These are phyloP conservation scores for Solanum hybrid DNA, from an alignment of 305 asterid genomes.

Conservation along the genomic window DNA sequence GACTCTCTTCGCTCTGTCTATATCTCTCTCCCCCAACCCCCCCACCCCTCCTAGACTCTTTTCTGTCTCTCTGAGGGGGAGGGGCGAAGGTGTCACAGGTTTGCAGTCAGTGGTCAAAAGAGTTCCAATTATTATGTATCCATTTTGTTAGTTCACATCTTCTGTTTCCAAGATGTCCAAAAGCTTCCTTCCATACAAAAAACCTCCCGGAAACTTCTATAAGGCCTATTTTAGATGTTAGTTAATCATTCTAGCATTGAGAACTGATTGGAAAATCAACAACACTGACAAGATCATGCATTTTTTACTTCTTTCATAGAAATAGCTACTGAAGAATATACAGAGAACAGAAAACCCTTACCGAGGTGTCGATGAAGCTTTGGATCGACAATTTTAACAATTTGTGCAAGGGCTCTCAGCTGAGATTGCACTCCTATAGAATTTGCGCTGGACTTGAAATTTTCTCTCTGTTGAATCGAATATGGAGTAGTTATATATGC, in stretches of 20 bases:
- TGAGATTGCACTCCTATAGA: constrained; percentile 93
- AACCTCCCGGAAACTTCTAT: background rate
- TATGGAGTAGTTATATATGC: background rate
- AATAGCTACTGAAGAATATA: background rate
- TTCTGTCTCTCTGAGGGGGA: background rate
- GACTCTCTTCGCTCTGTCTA: background rate
- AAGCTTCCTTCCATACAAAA: background rate
- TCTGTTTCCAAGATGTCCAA: background rate
- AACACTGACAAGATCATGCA: background rate
- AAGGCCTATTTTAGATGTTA: background rate
- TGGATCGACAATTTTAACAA: constrained; percentile 77
- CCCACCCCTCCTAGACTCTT: background rate
- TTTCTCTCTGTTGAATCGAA: constrained; percentile 58
- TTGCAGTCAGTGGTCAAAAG: background rate
- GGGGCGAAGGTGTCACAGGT: background rate
- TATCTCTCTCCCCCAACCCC: background rate
- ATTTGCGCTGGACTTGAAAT: constrained; percentile 63
- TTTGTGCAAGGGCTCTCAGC: constrained; percentile 62
- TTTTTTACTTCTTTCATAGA: background rate
- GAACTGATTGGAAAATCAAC: background rate
- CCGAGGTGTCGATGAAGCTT: constrained; percentile 93
- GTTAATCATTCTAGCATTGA: background rate
- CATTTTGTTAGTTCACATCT: background rate
- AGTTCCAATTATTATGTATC: background rate
- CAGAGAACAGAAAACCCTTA: constrained; percentile 26